These are phyloP conservation scores for Dryas octopetala DNA, from an alignment of 306 rosid genomes.

Conservation along the genomic window DNA sequence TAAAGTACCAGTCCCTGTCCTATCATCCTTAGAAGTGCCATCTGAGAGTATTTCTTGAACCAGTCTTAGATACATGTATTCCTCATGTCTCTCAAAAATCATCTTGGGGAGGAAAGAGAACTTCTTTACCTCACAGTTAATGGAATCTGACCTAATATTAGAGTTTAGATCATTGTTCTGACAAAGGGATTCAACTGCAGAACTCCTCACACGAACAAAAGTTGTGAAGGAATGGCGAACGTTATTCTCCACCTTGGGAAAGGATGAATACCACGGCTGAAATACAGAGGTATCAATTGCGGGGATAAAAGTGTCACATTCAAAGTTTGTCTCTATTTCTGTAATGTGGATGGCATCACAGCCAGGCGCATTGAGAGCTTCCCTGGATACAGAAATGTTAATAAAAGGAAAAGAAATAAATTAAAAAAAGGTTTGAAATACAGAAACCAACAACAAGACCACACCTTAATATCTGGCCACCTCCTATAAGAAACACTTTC, in stretches of 20 bases:
- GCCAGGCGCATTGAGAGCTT: slow-evolving; percentile 77
- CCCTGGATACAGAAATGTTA: slow-evolving; percentile 53
- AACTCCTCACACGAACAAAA: slow-evolving; percentile 75
- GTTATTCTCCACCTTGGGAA: slow-evolving; percentile 69
- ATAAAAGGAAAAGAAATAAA: slow-evolving; percentile 22
- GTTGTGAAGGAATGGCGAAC: slow-evolving; percentile 70
- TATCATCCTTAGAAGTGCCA: slow-evolving; percentile 81
- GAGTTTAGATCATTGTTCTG: slow-evolving; percentile 41
- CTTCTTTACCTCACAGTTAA: slow-evolving; percentile 59
- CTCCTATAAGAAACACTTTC: slow-evolving; percentile 89
- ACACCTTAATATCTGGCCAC: slow-evolving; percentile 82
- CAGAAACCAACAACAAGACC: slow-evolving; percentile 8
- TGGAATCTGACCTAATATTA: slow-evolving; percentile 35
- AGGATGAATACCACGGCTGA: slow-evolving; percentile 93
- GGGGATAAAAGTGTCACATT: slow-evolving; percentile 83
- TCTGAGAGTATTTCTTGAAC: slow-evolving; percentile 79
- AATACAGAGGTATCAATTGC: slow-evolving; percentile 64
- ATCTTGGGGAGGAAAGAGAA: slow-evolving; percentile 87
- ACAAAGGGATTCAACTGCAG: slow-evolving; percentile 45
- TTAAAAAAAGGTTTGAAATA: slow-evolving; percentile 11
- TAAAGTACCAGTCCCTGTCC: slow-evolving; percentile 96
- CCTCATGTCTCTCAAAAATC: slow-evolving; percentile 83
- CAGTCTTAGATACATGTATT: slow-evolving; percentile 67
- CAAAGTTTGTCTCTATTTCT: slow-evolving; percentile 68
- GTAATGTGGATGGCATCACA: slow-evolving; percentile 94